Evolutionary conservation across 2,329 filamentous ascomycete species (phyloP), one percentile per base, ranked within the genome.

Genomic region (Colletotrichum viniferum): DNA sequence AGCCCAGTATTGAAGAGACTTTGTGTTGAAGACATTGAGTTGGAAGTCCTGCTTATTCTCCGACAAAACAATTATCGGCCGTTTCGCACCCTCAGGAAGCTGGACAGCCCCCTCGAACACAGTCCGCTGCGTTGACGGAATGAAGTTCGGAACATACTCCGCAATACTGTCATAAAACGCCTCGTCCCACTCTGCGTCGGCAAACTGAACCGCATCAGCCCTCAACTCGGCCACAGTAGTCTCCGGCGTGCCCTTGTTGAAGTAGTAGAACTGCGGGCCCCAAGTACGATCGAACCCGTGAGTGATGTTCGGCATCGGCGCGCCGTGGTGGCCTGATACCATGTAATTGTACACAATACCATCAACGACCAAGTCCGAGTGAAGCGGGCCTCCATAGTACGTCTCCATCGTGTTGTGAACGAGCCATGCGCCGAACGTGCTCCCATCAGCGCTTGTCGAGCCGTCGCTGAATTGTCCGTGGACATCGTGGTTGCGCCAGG

Each of bases 301-400:
- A 1, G 90, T 92, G 78, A 93, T 92, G 78, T 93, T 92, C 7
- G 92, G 91, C 16, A 89, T 91, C 56, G 90, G 89, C 74, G 90
- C 89, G 7, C 92, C 91, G 69, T 93, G 91, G 77, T 93, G 91
- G 74, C 92, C 93, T 0, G 89, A 91, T 7, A 89, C 87, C 81
- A 82, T 88, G 78, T 93, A 93, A 79, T 93, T 92, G 80, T 93
- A 93, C 0, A 93, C 87, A 62, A 93, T 92, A 0, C 91, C 91
- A 77, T 93, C 92, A 0, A 93, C 92, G 0, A 88, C 88, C 7
- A 93, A 83, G 78, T 93, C 92, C 0, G 91, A 92, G 80, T 93
- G 91, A 4, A 91, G 82, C 0, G 91, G 91, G 0, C 91, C 92
- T 10, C 89, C 90, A 79, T 89, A 92, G 78, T 92, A 92, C 0